phyloP scores from a whole-genome alignment of 225 moss, liverwort and hornwort species.

The Antitrichia curtipendula region DNA sequence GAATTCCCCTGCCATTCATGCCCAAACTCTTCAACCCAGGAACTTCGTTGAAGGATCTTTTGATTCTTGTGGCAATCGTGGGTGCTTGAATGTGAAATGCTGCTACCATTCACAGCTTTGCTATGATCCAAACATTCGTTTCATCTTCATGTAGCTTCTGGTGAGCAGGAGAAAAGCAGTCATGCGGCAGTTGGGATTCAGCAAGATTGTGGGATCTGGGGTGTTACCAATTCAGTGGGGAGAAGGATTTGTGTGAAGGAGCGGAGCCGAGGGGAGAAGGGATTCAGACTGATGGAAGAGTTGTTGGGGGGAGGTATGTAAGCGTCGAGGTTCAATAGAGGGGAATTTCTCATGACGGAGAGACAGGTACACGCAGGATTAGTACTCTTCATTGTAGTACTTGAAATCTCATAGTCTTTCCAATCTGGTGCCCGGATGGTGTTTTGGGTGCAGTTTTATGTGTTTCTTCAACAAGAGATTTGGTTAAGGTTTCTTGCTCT shows the following conservation, averaged over 20 bases:
- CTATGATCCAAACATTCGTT: not conserved
- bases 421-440: not conserved
- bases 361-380: not conserved
- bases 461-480: not conserved
- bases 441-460: not conserved
- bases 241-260: not conserved
- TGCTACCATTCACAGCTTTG: not conserved
- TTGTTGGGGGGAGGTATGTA: not conserved
- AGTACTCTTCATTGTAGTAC: not conserved
- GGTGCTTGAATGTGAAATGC: not conserved
- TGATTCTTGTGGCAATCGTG: not conserved
- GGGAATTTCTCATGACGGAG: not conserved
- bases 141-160: not conserved
- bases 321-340: not conserved
- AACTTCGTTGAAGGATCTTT: not conserved
- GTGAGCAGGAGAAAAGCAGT: not conserved
- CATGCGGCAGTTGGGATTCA: not conserved
- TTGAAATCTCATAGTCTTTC: not conserved
- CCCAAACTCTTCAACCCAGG: not conserved
- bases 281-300: not conserved
- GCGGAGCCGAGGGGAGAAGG: not conserved
- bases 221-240: not conserved
- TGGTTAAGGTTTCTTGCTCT: not conserved
- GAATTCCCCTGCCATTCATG: not conserved
- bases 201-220: not conserved